Conservation (phyloP, 192 early-diverging fungal genomes). For the Coemansia sp. region DNA sequence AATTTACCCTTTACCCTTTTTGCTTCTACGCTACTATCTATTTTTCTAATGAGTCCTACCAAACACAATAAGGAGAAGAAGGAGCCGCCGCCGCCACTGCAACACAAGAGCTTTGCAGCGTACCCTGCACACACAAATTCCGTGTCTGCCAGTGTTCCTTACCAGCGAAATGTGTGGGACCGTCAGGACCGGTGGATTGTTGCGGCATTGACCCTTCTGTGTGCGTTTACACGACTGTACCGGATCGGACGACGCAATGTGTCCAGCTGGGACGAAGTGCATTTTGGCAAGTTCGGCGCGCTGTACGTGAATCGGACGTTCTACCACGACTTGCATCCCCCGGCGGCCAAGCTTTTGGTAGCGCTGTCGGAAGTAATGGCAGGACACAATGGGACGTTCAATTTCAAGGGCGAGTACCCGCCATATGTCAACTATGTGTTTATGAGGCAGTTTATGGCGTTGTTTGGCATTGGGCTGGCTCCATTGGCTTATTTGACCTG, state of each 20-base stretch:
- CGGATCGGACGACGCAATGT: slow-evolving; percentile 29
- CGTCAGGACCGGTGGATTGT: slow-evolving; percentile 46
- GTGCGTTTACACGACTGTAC: slow-evolving; percentile 34
- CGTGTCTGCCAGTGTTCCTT: background rate
- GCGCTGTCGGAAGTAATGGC: slow-evolving; percentile 59
- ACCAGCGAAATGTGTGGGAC: slow-evolving; percentile 53
- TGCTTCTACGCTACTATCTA: background rate
- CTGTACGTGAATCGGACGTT: slow-evolving; percentile 88
- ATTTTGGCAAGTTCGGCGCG: slow-evolving; percentile 72
- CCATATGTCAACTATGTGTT: slow-evolving; percentile 60
- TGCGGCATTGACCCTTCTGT: slow-evolving; percentile 24
- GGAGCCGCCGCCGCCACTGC: background rate
- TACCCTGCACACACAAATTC: slow-evolving; percentile 7
- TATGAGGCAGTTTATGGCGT: slow-evolving; percentile 63
- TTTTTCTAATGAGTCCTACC: background rate
- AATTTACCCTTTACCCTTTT: background rate
- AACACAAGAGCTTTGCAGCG: slow-evolving; percentile 15
- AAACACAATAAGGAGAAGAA: background rate
- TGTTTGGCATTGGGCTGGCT: slow-evolving; percentile 64
- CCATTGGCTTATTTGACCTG: slow-evolving; percentile 70
- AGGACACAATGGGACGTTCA: slow-evolving; percentile 63
- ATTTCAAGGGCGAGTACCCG: slow-evolving; percentile 66
- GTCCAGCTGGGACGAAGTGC: slow-evolving; percentile 73
- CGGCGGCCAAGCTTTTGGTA: slow-evolving; percentile 75
- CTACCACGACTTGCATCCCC: slow-evolving; percentile 97